Conservation (phyloP, 2,329 filamentous ascomycete genomes). For the Ophiostoma montium region DNA sequence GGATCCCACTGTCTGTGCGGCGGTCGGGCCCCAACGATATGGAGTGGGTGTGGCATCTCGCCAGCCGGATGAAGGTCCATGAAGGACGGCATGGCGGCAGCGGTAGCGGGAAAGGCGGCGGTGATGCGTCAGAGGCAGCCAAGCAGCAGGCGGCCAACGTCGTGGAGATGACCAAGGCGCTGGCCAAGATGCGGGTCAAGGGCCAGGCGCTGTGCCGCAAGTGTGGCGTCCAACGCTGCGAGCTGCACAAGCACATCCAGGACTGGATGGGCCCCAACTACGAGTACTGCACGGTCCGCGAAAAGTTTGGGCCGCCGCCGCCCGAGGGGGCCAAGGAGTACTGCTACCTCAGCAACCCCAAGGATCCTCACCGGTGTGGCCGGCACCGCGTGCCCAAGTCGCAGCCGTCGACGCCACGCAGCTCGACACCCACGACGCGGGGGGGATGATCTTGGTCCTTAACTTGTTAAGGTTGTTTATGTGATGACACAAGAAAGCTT, state of each 20-base stretch:
- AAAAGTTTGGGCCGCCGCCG: conserved; percentile 39
- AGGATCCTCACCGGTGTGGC: conserved; percentile 43
- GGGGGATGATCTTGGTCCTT: not conserved
- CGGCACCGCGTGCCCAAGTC: conserved; percentile 30
- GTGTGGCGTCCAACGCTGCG: conserved; percentile 46
- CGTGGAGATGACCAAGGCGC: conserved; percentile 16
- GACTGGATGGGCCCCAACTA: conserved; percentile 41
- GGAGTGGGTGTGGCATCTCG: conserved; percentile 49
- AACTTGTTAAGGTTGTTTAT: not conserved
- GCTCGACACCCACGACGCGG: not conserved
- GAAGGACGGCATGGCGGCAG: not conserved
- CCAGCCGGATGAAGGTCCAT: conserved; percentile 20
- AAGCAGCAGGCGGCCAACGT: conserved; percentile 28
- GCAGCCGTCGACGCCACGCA: conserved; percentile 11
- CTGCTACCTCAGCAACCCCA: conserved; percentile 47
- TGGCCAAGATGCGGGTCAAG: conserved; percentile 35
- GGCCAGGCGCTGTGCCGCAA: conserved; percentile 49
- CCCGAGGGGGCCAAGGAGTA: conserved; percentile 31
- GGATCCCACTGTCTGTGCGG: conserved; percentile 40
- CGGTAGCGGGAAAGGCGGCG: conserved; percentile 1
- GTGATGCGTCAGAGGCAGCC: conserved; percentile 20
- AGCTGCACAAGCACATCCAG: conserved; percentile 47
- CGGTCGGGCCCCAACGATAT: conserved; percentile 47
- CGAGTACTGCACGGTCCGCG: conserved; percentile 48
- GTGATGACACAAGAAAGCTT: not conserved